Percentiles rank a stretch among this genome's conserved stretches.
Evolutionary conservation across 2,329 filamentous ascomycete genomes (phyloP).

Genomic region (Trichoderma arundinaceum): DNA sequence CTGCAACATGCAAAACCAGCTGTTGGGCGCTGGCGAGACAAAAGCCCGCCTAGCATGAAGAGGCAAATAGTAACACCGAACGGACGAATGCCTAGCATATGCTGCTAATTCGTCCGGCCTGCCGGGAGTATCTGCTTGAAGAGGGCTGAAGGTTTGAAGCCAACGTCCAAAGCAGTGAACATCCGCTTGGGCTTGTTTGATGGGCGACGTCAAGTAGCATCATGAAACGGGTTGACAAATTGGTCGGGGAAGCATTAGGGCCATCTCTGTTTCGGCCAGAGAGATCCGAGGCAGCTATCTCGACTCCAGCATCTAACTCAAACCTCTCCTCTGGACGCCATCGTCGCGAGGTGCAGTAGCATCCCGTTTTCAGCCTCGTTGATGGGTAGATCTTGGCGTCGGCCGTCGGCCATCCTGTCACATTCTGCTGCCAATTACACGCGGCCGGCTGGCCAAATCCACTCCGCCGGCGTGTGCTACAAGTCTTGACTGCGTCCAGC

Average conservation of each 20-base stretch:
- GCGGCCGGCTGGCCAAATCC: not conserved
- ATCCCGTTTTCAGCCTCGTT: slow-evolving; percentile 28
- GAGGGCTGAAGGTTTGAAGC: slow-evolving; percentile 5
- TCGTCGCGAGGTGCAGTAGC: slow-evolving; percentile 29
- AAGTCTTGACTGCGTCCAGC: not conserved
- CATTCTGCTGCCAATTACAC: not conserved
- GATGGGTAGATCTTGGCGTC: slow-evolving; percentile 26
- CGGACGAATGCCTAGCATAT: not conserved
- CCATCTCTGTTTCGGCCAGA: slow-evolving; percentile 23
- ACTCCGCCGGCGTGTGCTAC: not conserved
- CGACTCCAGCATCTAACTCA: slow-evolving; percentile 25
- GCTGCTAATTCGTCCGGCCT: not conserved
- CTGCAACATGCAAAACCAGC: not conserved
- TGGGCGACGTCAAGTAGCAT: not conserved
- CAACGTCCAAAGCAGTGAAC: not conserved
- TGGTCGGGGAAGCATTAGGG: slow-evolving; percentile 1
- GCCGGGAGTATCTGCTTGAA: not conserved
- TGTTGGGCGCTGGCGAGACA: slow-evolving; percentile 15
- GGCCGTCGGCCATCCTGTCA: slow-evolving; percentile 19
- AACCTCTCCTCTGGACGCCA: slow-evolving; percentile 8
- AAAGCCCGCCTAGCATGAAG: too few species aligned
- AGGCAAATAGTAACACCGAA: slow-evolving; percentile 25
- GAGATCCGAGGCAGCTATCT: slow-evolving; percentile 23
- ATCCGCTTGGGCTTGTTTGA: too few species aligned
- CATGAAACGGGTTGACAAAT: slow-evolving; percentile 3